phyloP scores from a whole-genome alignment of 2,329 filamentous ascomycete genomes.

The Alternaria atra region DNA sequence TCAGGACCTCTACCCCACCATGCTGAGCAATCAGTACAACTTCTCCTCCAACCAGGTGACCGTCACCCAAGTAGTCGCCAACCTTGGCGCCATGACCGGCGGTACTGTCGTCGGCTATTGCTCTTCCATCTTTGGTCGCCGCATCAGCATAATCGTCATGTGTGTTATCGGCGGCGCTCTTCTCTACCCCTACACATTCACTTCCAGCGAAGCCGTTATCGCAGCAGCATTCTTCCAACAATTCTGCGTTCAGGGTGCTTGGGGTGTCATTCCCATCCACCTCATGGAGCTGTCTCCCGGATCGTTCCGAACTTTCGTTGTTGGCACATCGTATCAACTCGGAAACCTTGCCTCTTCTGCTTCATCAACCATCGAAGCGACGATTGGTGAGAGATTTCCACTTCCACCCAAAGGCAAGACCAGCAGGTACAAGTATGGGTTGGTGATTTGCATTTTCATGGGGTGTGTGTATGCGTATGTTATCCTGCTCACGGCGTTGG shows the following conservation, averaged over 20 bases:
- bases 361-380: conserved; percentile 78
- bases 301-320: conserved; percentile 76
- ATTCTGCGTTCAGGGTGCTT: conserved; percentile 57
- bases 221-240: conserved; percentile 83
- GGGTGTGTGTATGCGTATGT: conserved; percentile 76
- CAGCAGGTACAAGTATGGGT: conserved; percentile 68
- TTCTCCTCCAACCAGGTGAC: conserved; percentile 61
- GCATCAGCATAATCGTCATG: conserved; percentile 59
- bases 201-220: conserved; percentile 69
- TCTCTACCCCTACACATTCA: conserved; percentile 84
- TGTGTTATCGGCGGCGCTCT: conserved; percentile 75
- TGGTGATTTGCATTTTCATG: conserved; percentile 92
- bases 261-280: conserved; percentile 67
- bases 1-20: conserved; percentile 70
- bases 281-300: conserved; percentile 79
- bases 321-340: conserved; percentile 78
- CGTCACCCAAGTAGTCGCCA: conserved; percentile 60
- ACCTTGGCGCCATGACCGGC: conserved; percentile 59
- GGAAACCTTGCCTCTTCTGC: conserved; percentile 77
- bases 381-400: conserved; percentile 77
- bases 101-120: conserved; percentile 58
- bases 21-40: conserved; percentile 66
- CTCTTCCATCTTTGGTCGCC: conserved; percentile 57
- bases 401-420: conserved; percentile 62
- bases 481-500: conserved; percentile 70